Evolutionary conservation across 139 green algal genomes (phyloP), one percentile per base, ranked within the genome.

Genomic region (Chlorella sp.): DNA sequence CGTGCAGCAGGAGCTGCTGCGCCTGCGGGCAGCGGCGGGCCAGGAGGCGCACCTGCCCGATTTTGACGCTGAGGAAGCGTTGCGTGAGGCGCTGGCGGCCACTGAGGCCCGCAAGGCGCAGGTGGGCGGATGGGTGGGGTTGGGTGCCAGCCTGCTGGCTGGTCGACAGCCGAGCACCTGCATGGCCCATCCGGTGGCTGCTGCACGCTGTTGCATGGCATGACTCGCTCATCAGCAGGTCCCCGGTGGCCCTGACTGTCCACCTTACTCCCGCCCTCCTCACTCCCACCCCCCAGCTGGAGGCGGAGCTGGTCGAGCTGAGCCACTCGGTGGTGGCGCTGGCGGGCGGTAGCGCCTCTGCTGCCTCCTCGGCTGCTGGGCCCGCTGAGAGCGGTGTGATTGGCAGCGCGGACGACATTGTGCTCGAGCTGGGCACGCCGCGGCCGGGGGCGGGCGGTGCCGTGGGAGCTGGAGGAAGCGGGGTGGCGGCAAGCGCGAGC

Each of bases 1-100:
- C 9, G 32, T 76, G 36, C 13, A 46, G 22, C 32, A 40, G 30
- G 79, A 84, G 79, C 79, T 84, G 62, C 44, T 65, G 43, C 64
- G 44, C 34, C 43, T 76, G 32, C 64, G 64, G 20, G 64, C 36
- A 14, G 64, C 43, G 13, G 19, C 5, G 13, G 77, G 77, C 22
- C 60, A 83, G 77, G 60, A 32, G 32, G 14, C 13, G 77, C 77
- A 83, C 22, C 73, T 82, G 43, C 86, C 86, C n/a, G 82, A 90
- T 62, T 86, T 83, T 43, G 84, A 90, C 17, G 76, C 70, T 19
- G 86, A 90, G 70, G 82, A 90, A 36, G 62, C 46, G 8, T 77
- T 90, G 40, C 72, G 86, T 2, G 75, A 83, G 28, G 74, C 73
- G 65, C 74, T 89, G 68, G 81, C 72, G 9, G 68, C 58, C 62